Percentiles rank a stretch among this genome's conserved stretches.
phyloP scores from a whole-genome alignment of 352 stramenopile species.

The Hyaloperonospora brassicae region DNA sequence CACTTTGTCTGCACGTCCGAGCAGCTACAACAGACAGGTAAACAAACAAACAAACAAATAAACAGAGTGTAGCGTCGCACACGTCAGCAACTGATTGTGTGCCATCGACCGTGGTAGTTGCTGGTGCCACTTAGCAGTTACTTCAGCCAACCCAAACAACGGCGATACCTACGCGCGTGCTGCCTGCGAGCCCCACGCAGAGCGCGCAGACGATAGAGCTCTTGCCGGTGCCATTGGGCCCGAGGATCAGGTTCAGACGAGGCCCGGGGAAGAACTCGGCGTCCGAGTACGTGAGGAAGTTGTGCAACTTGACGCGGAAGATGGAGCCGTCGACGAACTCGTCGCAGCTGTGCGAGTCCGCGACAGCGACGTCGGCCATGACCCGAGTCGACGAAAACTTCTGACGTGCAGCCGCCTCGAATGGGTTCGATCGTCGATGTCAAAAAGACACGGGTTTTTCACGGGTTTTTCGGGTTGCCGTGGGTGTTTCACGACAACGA shows the following conservation, averaged over 20 bases:
- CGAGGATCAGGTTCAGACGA: slow-evolving; percentile 96
- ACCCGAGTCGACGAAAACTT: background rate
- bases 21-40: slow-evolving; percentile 31
- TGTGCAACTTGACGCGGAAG: slow-evolving; percentile 87
- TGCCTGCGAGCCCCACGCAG: slow-evolving; percentile 92
- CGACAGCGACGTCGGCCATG: slow-evolving; percentile 5
- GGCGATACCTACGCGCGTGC: slow-evolving; percentile 70
- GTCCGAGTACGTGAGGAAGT: slow-evolving; percentile 92
- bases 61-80: background rate
- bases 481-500: no score
- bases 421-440: no score
- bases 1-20: slow-evolving; percentile 92
- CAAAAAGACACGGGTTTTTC: no score
- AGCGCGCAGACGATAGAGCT: slow-evolving; percentile 95
- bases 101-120: background rate
- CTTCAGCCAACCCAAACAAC: background rate
- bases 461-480: no score
- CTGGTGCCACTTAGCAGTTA: no score
- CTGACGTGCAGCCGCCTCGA: no score
- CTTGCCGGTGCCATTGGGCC: slow-evolving; percentile 94
- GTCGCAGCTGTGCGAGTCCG: slow-evolving; percentile 34
- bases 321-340: slow-evolving; percentile 85
- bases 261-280: slow-evolving; percentile 87
- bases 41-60: background rate
- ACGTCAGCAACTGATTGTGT: background rate